A percentile compares a stretch with the other conserved stretches of the same genome.
phyloP scores from a whole-genome alignment of 179 eudicot species.

The Camellia oleifera region DNA sequence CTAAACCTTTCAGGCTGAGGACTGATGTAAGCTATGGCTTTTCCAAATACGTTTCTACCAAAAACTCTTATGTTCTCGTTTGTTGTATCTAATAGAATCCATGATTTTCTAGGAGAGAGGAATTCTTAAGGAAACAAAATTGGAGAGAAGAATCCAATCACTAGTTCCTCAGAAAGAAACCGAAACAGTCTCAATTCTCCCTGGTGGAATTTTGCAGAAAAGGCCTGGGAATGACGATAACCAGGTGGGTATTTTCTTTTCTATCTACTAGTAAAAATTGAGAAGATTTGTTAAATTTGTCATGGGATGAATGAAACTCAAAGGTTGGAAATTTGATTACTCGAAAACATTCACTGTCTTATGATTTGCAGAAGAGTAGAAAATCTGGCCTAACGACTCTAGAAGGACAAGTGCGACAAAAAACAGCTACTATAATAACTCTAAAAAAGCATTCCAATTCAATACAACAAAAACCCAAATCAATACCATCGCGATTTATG shows the following conservation, averaged over 20 bases:
- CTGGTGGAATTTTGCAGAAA: constrained; percentile 31
- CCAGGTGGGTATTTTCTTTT: constrained; percentile 25
- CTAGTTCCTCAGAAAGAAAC: constrained; percentile 29
- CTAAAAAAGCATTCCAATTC: constrained; percentile 22
- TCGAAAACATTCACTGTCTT: background rate
- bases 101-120: constrained; percentile 71
- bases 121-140: constrained; percentile 76
- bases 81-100: background rate
- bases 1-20: constrained; percentile 88
- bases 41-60: background rate
- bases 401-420: constrained; percentile 10
- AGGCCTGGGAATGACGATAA: constrained; percentile 23
- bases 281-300: background rate
- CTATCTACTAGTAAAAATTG: background rate
- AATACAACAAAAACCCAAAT: background rate
- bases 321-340: background rate
- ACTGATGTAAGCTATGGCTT: constrained; percentile 63
- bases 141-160: constrained; percentile 50
- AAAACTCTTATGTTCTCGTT: background rate
- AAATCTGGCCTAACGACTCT: constrained; percentile 6
- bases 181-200: constrained; percentile 25
- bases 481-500: background rate
- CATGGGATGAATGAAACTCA: background rate
- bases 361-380: constrained; percentile 12
- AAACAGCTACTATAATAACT: background rate